Conservation (phyloP, 1,284 basidiomycete species). For the Porogramme epimiltina region DNA sequence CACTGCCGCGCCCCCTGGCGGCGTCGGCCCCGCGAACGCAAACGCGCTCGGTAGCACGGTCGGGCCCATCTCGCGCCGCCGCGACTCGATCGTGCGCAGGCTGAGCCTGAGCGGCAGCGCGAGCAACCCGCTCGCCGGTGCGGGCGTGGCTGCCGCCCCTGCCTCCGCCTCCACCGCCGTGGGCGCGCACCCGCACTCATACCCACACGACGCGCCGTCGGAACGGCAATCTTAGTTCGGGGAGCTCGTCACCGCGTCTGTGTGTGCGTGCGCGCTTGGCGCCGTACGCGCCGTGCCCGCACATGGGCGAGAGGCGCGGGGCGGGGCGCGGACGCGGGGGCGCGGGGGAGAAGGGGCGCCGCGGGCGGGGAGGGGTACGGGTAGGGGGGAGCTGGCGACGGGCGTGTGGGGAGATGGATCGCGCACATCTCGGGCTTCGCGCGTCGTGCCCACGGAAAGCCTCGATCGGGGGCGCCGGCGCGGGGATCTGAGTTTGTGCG, state of each 20-base stretch:
- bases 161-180: neutral
- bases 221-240: conserved; percentile 27
- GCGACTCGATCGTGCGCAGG: conserved; percentile 31
- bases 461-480: conserved; percentile 25
- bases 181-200: too few relatives aligned
- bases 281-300: too few relatives aligned
- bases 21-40: neutral
- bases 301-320: too few relatives aligned
- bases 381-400: neutral
- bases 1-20: conserved; percentile 1
- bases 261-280: too few relatives aligned
- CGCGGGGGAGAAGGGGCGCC: neutral
- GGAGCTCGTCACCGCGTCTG: too few relatives aligned
- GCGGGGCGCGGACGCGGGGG: neutral
- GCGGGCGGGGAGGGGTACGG: neutral
- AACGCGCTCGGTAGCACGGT: neutral
- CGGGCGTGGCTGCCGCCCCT: conserved; percentile 6
- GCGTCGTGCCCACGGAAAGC: conserved; percentile 6
- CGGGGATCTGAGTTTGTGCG: conserved; percentile 13
- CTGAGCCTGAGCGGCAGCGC: conserved; percentile 32
- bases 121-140: conserved; percentile 10
- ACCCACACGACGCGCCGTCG: conserved; percentile 27
- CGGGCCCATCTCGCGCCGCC: conserved; percentile 14
- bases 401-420: conserved; percentile 16
- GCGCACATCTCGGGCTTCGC: conserved; percentile 14